Conservation (phyloP, 129 eudicot species). For the Oenanthe sinensis region DNA sequence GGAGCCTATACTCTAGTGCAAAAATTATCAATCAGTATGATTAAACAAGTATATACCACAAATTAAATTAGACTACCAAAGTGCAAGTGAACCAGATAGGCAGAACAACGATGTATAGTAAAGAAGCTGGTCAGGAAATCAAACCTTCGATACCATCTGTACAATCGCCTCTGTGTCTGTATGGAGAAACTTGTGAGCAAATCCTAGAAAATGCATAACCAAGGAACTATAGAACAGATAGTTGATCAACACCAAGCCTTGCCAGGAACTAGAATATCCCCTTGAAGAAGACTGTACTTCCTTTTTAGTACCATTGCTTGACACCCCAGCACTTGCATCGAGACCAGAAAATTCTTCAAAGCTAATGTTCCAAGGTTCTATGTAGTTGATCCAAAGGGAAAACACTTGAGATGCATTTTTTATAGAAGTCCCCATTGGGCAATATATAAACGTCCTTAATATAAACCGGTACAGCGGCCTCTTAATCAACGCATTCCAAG, state of each 20-base stretch:
- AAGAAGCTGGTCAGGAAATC: constrained; percentile 18
- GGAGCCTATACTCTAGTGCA: neutral
- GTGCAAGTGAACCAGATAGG: neutral
- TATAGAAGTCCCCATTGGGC: constrained; percentile 73
- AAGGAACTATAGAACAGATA: constrained; percentile 84
- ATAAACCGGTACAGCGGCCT: constrained; percentile 87
- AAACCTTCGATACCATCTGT: constrained; percentile 84
- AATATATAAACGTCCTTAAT: constrained; percentile 73
- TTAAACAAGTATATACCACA: neutral
- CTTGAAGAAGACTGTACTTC: constrained; percentile 20
- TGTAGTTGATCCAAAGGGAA: constrained; percentile 66
- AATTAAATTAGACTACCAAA: neutral
- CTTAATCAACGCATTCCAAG: constrained; percentile 67
- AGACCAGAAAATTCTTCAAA: constrained; percentile 52
- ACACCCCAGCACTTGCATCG: constrained; percentile 24
- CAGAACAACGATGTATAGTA: neutral
- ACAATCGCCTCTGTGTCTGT: constrained; percentile 66
- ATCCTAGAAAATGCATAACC: constrained; percentile 93
- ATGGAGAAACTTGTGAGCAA: constrained; percentile 90
- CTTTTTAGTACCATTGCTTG: constrained; percentile 22
- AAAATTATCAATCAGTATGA: neutral
- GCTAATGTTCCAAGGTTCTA: constrained; percentile 75
- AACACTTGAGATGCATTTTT: constrained; percentile 83
- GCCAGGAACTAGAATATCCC: constrained; percentile 75
- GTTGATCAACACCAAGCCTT: constrained; percentile 73